phyloP scores from a whole-genome alignment of 2,329 filamentous ascomycete genomes.

The Fusarium sp. region DNA sequence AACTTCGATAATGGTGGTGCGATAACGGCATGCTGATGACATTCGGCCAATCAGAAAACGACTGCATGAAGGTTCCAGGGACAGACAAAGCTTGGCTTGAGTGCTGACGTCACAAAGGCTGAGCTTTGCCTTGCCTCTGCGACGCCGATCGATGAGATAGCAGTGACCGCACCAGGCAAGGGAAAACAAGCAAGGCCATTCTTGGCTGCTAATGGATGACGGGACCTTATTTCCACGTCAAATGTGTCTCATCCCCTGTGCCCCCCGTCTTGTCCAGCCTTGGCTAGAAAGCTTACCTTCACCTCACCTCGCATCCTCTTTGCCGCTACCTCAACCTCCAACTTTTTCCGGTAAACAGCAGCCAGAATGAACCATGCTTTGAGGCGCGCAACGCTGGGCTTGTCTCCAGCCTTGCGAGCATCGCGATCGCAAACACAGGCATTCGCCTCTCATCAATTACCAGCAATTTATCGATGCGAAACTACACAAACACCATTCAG shows the following conservation, averaged over 20 bases:
- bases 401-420: constrained; percentile 32
- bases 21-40: not conserved
- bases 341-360: not conserved
- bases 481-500: not conserved
- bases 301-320: not conserved
- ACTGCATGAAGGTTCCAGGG: constrained; percentile 37
- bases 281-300: constrained; percentile 29
- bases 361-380: constrained; percentile 43
- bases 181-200: not conserved
- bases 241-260: not conserved
- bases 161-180: constrained; percentile 29
- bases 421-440: constrained; percentile 12
- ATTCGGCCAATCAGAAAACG: constrained; percentile 17
- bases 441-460: constrained; percentile 13
- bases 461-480: constrained; percentile 18
- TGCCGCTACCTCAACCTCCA: not conserved
- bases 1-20: constrained; percentile 14
- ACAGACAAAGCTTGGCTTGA: constrained; percentile 19
- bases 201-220: constrained; percentile 15
- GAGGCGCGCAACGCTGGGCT: constrained; percentile 35
- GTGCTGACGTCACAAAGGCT: constrained; percentile 37
- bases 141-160: constrained; percentile 30
- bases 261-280: not conserved
- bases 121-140: constrained; percentile 3
- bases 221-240: constrained; percentile 32